phyloP scores from a whole-genome alignment of 306 rosid genomes.

The Calophaca sinica region DNA sequence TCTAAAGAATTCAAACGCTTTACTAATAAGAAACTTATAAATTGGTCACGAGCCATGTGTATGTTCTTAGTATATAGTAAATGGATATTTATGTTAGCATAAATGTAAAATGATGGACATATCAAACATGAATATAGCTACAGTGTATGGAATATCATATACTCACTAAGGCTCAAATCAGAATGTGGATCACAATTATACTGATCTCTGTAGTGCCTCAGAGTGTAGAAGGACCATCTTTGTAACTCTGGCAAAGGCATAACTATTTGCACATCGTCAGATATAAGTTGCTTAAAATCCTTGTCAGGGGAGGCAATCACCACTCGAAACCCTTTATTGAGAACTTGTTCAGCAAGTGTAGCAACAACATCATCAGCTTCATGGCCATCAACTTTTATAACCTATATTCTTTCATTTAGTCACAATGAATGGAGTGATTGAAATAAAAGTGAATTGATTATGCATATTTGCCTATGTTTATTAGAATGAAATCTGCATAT shows the following conservation, averaged over 20 bases:
- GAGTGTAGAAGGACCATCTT: conserved; percentile 95
- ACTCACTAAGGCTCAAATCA: conserved; percentile 92
- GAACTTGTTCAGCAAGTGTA: conserved; percentile 78
- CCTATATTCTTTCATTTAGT: conserved; percentile 53
- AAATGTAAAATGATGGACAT: not conserved
- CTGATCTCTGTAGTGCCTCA: conserved; percentile 79
- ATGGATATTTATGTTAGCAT: conserved; percentile 9
- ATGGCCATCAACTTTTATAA: conserved; percentile 72
- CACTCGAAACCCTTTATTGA: conserved; percentile 62
- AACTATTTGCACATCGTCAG: conserved; percentile 89
- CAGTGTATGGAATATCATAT: conserved; percentile 30
- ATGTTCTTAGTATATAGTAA: not conserved
- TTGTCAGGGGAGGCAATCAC: conserved; percentile 97
- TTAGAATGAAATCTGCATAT: not conserved
- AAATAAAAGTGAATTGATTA: conserved; percentile 1
- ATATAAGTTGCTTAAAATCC: conserved; percentile 94
- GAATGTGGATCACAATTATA: conserved; percentile 82
- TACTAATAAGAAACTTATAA: not conserved
- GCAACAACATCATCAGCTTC: conserved; percentile 99
- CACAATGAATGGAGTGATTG: conserved; percentile 27
- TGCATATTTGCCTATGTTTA: conserved; percentile 1
- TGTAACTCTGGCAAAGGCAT: conserved; percentile 82
- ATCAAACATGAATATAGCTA: conserved; percentile 27
- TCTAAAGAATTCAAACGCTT: not conserved
- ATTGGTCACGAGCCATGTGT: not conserved